Evolutionary conservation across 1,284 basidiomycete genomes (phyloP).

Genomic region (Malassezia yamatoensis): DNA sequence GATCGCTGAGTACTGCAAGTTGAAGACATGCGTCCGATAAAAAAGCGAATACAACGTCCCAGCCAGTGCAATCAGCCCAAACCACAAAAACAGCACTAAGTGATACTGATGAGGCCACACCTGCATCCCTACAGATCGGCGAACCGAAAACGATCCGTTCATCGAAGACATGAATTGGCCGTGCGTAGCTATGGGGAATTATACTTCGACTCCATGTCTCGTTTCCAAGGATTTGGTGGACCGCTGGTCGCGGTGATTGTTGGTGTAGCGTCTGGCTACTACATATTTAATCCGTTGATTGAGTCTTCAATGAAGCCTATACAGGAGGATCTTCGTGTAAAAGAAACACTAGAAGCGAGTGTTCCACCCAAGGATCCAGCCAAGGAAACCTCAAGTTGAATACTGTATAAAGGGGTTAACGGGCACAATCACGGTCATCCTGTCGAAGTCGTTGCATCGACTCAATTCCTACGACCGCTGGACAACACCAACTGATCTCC

Average conservation of each 20-base stretch:
- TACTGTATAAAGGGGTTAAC: too few relatives aligned
- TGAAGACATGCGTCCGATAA: slow-evolving; percentile 2
- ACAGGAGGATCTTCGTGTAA: not conserved
- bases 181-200: not conserved
- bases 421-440: too few relatives aligned
- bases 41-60: not conserved
- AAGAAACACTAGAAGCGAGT: not conserved
- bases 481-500: too few relatives aligned
- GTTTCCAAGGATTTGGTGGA: not conserved
- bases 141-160: not conserved
- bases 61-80: not conserved
- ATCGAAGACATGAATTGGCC: not conserved
- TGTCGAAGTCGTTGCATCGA: too few relatives aligned
- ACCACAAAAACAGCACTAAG: not conserved
- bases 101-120: slow-evolving; percentile 9
- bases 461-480: too few relatives aligned
- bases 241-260: slow-evolving; percentile 10
- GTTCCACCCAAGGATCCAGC: not conserved
- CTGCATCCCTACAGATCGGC: not conserved
- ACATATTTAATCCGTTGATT: slow-evolving; percentile 16
- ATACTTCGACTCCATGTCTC: not conserved
- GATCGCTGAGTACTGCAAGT: not conserved
- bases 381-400: not conserved
- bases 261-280: slow-evolving; percentile 14
- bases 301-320: slow-evolving; percentile 3